phyloP scores from a whole-genome alignment of 805 yeast genomes.

The Nakazawaea wickerhamii region DNA sequence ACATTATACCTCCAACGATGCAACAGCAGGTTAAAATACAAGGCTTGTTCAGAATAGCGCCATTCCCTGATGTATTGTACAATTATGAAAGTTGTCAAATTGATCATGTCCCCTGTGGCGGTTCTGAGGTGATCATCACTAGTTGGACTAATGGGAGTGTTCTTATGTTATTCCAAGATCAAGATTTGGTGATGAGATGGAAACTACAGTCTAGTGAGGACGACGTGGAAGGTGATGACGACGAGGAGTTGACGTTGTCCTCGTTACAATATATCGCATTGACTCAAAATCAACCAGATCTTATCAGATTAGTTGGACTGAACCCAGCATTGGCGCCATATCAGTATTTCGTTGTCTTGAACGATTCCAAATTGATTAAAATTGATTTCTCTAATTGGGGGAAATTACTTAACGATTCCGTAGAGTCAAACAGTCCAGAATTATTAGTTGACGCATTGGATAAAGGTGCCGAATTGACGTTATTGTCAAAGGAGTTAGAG shows the following conservation, averaged over 20 bases:
- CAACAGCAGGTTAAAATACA: conserved; percentile 23
- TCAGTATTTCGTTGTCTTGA: conserved; percentile 17
- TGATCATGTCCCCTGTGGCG: conserved; percentile 21
- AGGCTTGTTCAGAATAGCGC: conserved; percentile 51
- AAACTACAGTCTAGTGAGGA: conserved; percentile 13
- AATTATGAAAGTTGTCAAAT: conserved; percentile 36
- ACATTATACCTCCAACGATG: not conserved
- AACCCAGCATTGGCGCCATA: conserved; percentile 17
- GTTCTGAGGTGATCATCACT: conserved; percentile 19
- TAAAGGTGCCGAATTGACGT: not conserved
- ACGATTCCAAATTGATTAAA: conserved; percentile 19
- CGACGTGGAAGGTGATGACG: conserved; percentile 16
- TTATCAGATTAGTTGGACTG: conserved; percentile 5
- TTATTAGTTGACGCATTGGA: conserved; percentile 15
- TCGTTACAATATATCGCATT: conserved; percentile 11
- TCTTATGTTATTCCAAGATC: conserved; percentile 26
- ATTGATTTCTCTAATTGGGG: conserved; percentile 27
- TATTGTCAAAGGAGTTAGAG: not conserved
- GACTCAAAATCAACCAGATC: conserved; percentile 1
- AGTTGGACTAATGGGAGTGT: conserved; percentile 22
- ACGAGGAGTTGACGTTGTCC: conserved; percentile 8
- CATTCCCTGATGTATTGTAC: conserved; percentile 52
- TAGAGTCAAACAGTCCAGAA: conserved; percentile 17
- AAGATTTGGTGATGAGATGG: conserved; percentile 33
- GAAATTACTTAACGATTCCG: conserved; percentile 14